Evolutionary conservation across 1,139 yeast genomes (phyloP), one percentile per base, ranked within the genome.

Genomic region (Sugiyamaella neomexicana): DNA sequence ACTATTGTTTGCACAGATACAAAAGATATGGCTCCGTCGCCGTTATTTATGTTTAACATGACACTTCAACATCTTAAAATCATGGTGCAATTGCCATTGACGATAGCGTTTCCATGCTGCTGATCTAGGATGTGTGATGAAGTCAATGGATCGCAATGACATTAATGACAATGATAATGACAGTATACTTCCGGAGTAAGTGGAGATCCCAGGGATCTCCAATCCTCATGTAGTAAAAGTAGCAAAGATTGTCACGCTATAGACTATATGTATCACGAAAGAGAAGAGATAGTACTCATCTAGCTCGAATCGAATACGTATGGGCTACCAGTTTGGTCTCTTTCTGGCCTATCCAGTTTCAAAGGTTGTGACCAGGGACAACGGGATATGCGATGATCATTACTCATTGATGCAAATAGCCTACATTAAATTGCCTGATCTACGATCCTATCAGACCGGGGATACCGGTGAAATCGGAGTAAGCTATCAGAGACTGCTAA

Each of bases 381-480:
- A 6, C 42, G 8, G 23, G 10, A 16, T 16, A 10, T 12, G 17
- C 2, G 42, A 3, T n/a, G 42, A 39, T 39, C 42, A 39, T 39
- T 39, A 17, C 42, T 9, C 16, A 20, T 39, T 23, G 42, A 23
- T 16, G 5, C 25, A 20, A 20, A 3, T 20, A 20, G 25, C 25
- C 3, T 29, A 29, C 34, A 29, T 7, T 29, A 15, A 6, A 42
- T 42, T 42, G 46, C 46, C 27, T 27, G 29, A 42, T 42, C 46
- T 42, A 7, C 7, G 8, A 13, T 6, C 13, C 46, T 8, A 31
- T 13, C 23, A 8, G 10, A 42, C 46, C 46, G 46, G 46, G 10
- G 25, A 42, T 42, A 42, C 46, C 46, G 46, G 46, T 27, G 44
- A 23, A 41, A 25, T 23, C 44, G 44, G 44, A 25, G 29, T 9